Evolutionary conservation across 2,329 filamentous ascomycete species (phyloP).

Genomic region (Macrophomina pseudophaseolina): DNA sequence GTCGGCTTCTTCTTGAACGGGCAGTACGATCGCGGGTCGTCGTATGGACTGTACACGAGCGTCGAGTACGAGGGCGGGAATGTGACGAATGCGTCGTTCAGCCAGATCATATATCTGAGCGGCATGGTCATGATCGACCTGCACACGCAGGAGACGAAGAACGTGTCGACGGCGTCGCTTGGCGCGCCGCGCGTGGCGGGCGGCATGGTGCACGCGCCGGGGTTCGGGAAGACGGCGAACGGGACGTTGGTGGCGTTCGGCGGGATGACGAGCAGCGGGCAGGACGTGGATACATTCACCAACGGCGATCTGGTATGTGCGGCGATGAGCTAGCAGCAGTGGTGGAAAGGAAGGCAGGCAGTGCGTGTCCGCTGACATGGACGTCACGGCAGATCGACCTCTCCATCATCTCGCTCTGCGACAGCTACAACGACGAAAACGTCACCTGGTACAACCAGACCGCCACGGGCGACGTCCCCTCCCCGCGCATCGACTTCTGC

Average conservation of each 20-base stretch:
- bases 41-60: neutral
- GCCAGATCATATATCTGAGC: neutral
- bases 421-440: conserved; percentile 2
- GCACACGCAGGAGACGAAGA: neutral
- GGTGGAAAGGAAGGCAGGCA: too few relatives aligned
- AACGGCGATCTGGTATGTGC: neutral
- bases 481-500: conserved; percentile 53
- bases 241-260: conserved; percentile 2
- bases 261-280: neutral
- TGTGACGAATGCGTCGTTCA: neutral
- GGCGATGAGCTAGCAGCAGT: too few relatives aligned
- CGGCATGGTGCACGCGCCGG: neutral
- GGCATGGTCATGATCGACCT: conserved; percentile 6
- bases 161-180: neutral
- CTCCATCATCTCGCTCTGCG: conserved; percentile 5
- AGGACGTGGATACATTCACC: conserved; percentile 2
- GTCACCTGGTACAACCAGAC: conserved; percentile 51
- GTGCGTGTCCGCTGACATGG: neutral
- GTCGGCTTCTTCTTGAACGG: conserved; percentile 14
- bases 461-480: conserved; percentile 49
- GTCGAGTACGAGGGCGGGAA: neutral
- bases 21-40: conserved; percentile 5
- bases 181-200: neutral
- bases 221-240: conserved; percentile 1
- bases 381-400: neutral